A percentile compares a stretch with the other conserved stretches of the same genome.
Conservation (phyloP, 176 grass and related monocot species). For the Oryza glumipatula region DNA sequence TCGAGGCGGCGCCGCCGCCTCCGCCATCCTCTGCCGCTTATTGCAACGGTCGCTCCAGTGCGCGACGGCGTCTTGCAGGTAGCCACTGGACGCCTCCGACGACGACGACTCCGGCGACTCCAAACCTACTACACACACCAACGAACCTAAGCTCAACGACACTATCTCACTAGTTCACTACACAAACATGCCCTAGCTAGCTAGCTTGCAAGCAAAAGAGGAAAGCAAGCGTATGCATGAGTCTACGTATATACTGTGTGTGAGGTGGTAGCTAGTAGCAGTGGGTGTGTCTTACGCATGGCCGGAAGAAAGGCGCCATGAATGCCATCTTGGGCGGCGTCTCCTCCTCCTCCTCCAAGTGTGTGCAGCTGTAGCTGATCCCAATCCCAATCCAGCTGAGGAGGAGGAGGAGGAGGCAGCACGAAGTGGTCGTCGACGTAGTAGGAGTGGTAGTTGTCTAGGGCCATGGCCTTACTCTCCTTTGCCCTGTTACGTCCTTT, state of each 20-base stretch:
- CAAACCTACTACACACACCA: conserved; percentile 42
- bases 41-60: conserved; percentile 47
- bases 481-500: background rate
- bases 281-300: conserved; percentile 34
- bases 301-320: conserved; percentile 28
- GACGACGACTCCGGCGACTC: conserved; percentile 69
- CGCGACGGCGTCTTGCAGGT: conserved; percentile 60
- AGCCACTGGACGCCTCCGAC: conserved; percentile 59
- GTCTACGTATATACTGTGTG: background rate
- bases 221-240: background rate
- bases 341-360: conserved; percentile 27
- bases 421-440: conserved; percentile 27
- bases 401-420: conserved; percentile 17
- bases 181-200: conserved; percentile 13
- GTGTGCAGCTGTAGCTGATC: conserved; percentile 34
- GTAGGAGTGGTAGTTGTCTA: conserved; percentile 35
- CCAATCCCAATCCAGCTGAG: conserved; percentile 23
- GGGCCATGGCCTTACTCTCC: conserved; percentile 46
- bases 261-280: background rate
- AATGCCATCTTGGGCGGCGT: background rate
- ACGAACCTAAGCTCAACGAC: background rate
- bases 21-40: conserved; percentile 50
- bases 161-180: background rate
- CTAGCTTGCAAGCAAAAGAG: background rate
- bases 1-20: background rate